Base-by-base conservation (phyloP, 2,329 filamentous ascomycete genomes). In the Sporothrix phasma region DNA sequence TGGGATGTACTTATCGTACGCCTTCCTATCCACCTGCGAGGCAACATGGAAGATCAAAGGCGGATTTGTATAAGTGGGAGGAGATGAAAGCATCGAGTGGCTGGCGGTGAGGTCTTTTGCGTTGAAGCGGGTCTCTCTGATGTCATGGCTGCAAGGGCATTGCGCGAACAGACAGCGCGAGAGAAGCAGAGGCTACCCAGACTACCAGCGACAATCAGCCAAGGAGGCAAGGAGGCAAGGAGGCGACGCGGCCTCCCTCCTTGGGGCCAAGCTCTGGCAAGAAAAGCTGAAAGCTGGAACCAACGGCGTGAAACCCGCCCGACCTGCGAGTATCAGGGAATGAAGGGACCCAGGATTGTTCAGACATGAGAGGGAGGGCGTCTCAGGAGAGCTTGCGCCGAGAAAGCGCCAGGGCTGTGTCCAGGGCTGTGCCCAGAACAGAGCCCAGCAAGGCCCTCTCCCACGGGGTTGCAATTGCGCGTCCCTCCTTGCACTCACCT, bases 91-190 rank as follows among this genome's bases (percentile, higher is more conserved):
- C n/a, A n/a, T n/a, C n/a, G n/a, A 43, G 24, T 31, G 24, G 39
- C 24, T 39, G 39, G 39, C 15, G 37, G 39, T 19, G 7, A 34
- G 13, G 17, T 10, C 8, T 34, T 26, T 61, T 61, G 45, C 45
- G 26, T 61, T n/a, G 51, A 51, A 61, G 59, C 59, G 59, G 46
- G 46, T n/a, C 43, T 8, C 26, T n/a, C 41, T 61, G 58, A 61
- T 61, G 58, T 61, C 58, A 61, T 59, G 15, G 24, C 46, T 22
- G 43, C 8, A 59, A 46, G 34, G 39, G 56, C 19, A 3, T 56
- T 39, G 51, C 51, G 49, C 29, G 17, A 34, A 29, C 7, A 49
- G 26, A 31, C n/a, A n/a, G n/a, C n/a, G n/a, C n/a, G 17, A 39
- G 51, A 39, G 29, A 17, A 24, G 37, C 22, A 45, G 39, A 31